A percentile compares a stretch with the other conserved stretches of the same genome.
Evolutionary conservation across 2,329 filamentous ascomycete species (phyloP).

Genomic region (Pseudocercospora vitis): DNA sequence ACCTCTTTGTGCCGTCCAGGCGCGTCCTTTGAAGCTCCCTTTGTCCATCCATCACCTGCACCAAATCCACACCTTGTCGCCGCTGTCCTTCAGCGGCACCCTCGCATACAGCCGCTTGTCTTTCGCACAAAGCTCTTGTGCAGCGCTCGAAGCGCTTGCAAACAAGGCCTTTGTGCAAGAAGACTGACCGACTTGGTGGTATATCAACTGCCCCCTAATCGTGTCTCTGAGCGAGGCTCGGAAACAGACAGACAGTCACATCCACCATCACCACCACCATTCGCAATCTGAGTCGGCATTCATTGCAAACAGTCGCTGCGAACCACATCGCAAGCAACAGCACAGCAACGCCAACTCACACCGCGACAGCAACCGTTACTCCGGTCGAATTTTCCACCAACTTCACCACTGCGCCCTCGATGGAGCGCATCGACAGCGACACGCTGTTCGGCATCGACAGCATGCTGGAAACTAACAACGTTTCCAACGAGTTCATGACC

Average conservation of each 20-base stretch:
- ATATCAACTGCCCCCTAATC: background rate
- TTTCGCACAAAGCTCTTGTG: conserved; percentile 16
- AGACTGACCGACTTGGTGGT: conserved; percentile 3
- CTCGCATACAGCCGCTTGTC: conserved; percentile 7
- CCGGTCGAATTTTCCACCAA: background rate
- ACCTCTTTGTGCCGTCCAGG: background rate
- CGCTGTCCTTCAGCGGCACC: conserved; percentile 18
- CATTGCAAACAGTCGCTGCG: background rate
- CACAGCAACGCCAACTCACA: background rate
- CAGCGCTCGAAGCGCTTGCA: conserved; percentile 12
- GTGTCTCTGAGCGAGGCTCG: background rate
- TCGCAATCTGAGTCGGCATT: background rate
- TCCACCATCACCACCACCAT: background rate
- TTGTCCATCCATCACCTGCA: background rate
- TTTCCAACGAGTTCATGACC: too few species aligned
- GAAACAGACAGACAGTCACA: background rate
- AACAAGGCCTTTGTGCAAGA: conserved; percentile 17
- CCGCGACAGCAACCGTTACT: background rate
- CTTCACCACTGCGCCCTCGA: background rate
- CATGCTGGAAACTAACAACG: too few species aligned
- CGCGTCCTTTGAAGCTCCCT: background rate
- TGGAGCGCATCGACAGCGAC: background rate
- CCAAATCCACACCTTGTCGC: background rate
- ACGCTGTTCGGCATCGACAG: too few species aligned
- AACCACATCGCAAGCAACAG: background rate